phyloP scores from a whole-genome alignment of 805 yeast genomes.

The Cyberlindnera mrakii region DNA sequence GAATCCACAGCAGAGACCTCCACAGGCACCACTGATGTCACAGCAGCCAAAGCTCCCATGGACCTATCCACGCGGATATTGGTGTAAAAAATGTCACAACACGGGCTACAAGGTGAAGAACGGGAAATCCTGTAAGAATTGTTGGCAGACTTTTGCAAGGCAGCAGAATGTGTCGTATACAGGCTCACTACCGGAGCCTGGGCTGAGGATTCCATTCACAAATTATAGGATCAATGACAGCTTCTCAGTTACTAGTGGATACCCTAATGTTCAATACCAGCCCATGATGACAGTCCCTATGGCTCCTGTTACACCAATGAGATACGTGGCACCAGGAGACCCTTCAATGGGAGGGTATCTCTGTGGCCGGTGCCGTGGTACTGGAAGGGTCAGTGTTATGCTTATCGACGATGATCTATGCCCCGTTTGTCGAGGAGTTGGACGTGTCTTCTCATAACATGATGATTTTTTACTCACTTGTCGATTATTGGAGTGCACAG shows the following conservation, averaged over 20 bases:
- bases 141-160: slow-evolving; percentile 58
- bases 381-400: slow-evolving; percentile 8
- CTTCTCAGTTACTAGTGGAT: too few relatives aligned
- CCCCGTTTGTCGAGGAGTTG: slow-evolving; percentile 11
- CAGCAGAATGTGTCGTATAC: slow-evolving; percentile 4
- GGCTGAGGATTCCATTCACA: slow-evolving; percentile 17
- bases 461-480: not conserved
- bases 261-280: not conserved
- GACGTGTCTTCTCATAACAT: slow-evolving; percentile 6
- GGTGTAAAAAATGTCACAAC: slow-evolving; percentile 66
- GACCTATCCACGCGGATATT: slow-evolving; percentile 55
- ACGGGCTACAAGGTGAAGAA: slow-evolving; percentile 60
- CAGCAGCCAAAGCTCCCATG: slow-evolving; percentile 37
- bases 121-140: slow-evolving; percentile 56
- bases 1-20: not conserved
- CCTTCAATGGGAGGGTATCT: slow-evolving; percentile 67
- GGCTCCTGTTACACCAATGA: slow-evolving; percentile 6
- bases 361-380: slow-evolving; percentile 50
- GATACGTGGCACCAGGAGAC: slow-evolving; percentile 67
- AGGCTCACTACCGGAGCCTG: slow-evolving; percentile 1
- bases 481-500: too few relatives aligned
- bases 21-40: slow-evolving; percentile 1
- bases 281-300: slow-evolving; percentile 5
- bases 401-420: slow-evolving; percentile 9
- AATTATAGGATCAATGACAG: not conserved